Base-by-base conservation (phyloP, 805 yeast species). In the Myxozyma sirexii region DNA sequence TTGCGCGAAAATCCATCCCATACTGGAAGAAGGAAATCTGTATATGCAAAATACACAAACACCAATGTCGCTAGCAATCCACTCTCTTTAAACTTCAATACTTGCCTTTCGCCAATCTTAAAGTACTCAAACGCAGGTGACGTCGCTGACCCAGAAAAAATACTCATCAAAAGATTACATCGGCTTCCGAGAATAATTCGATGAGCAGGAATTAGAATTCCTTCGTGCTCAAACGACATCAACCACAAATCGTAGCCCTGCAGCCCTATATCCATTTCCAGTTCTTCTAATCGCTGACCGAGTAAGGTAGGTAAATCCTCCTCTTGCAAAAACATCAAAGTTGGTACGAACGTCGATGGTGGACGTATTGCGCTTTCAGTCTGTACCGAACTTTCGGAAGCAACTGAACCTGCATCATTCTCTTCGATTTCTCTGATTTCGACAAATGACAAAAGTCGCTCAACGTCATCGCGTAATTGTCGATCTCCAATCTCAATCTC, bases 401-500 rank as follows among this genome's bases (percentile, higher is more conserved):
- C 26, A n/a, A 55, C 52, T 4, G 56, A 46, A 10, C 15, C 63
- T 7, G 44, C 24, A 24, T 60, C 65, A 21, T 44, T 48, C 23
- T 31, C 44, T 15, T 60, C 62, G 23, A 19, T 19, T n/a, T 60
- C 64, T 10, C 12, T 31, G 19, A 5, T 37, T 5, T 59, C 63
- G 6, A 38, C 60, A 58, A 63, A 60, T 21, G 67, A 58, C 10
- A 63, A 33, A 42, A 86, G 73, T 43, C 75, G 75, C 7, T 79
- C 79, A 66, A 88, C 76, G 67, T 88, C 91, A 35, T 73, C 71
- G 12, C 77, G 66, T 39, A 87, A 75, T 15, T 77, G 74, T 62
- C 83, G 80, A 51, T 75, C 74, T 10, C 75, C 74, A 15, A 86
- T 71, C 39, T 79, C 71, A n/a, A 85, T 75, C 0, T 89, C 88